Percentiles rank a stretch among this genome's conserved stretches.
phyloP scores from a whole-genome alignment of 2,329 filamentous ascomycete species.

The Colletotrichum eleusines region DNA sequence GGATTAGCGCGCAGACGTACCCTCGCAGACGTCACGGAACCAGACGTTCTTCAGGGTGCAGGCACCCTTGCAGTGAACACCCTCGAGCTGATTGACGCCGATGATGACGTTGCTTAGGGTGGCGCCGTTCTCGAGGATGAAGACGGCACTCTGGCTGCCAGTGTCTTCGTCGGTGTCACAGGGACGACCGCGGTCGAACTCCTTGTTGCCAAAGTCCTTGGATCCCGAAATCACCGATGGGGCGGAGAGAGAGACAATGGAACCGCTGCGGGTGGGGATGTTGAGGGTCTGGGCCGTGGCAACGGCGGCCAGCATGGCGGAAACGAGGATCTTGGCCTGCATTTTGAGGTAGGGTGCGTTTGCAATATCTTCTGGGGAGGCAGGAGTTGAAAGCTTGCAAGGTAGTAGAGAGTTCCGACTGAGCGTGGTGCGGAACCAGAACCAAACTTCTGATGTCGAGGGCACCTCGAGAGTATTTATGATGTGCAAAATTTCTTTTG shows the following conservation, averaged over 20 bases:
- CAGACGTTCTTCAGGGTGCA: constrained; percentile 56
- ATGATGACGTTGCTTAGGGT: constrained; percentile 66
- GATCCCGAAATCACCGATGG: constrained; percentile 42
- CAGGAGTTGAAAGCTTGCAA: background rate
- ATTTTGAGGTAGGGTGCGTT: constrained; percentile 21
- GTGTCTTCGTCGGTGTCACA: constrained; percentile 43
- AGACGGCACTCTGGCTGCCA: constrained; percentile 56
- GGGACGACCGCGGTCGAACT: constrained; percentile 43
- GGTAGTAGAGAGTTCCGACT: constrained; percentile 1
- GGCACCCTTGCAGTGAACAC: constrained; percentile 62
- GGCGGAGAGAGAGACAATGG: constrained; percentile 43
- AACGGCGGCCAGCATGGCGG: constrained; percentile 32
- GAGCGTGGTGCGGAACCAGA: constrained; percentile 16
- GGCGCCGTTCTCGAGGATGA: constrained; percentile 63
- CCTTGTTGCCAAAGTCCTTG: constrained; percentile 43
- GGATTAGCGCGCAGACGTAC: background rate
- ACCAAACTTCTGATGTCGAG: background rate
- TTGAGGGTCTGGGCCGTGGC: constrained; percentile 44
- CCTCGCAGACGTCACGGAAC: constrained; percentile 56
- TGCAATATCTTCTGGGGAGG: background rate
- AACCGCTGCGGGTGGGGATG: constrained; percentile 44
- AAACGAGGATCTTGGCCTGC: constrained; percentile 34
- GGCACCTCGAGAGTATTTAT: constrained; percentile 18
- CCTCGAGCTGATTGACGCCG: constrained; percentile 62
- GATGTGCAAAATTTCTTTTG: background rate